Evolutionary conservation across 805 yeast genomes (phyloP).

Genomic region (Debaryomyces prosopidis): DNA sequence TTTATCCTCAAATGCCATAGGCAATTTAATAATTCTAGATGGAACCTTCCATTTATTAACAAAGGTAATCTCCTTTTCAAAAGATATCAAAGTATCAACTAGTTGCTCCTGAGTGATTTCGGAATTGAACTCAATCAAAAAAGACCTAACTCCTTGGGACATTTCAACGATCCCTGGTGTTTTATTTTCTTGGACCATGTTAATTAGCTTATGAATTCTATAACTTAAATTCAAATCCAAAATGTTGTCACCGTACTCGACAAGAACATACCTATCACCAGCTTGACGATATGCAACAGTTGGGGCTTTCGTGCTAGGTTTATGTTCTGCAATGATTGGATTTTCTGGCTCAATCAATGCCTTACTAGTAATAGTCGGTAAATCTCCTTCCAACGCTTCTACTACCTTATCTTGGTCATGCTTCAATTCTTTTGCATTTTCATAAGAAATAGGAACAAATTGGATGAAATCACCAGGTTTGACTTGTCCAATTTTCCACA

Average conservation of each 20-base stretch:
- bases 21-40: constrained; percentile 79
- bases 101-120: constrained; percentile 61
- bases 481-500: constrained; percentile 98
- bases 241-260: constrained; percentile 88
- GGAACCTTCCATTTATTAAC: constrained; percentile 83
- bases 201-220: constrained; percentile 80
- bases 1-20: constrained; percentile 95
- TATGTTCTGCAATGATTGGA: constrained; percentile 65
- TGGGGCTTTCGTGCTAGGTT: constrained; percentile 56
- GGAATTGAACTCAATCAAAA: constrained; percentile 81
- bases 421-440: constrained; percentile 66
- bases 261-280: constrained; percentile 89
- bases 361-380: constrained; percentile 31
- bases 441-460: constrained; percentile 76
- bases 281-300: constrained; percentile 89
- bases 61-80: constrained; percentile 72
- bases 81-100: constrained; percentile 63
- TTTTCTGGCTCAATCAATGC: constrained; percentile 46
- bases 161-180: constrained; percentile 87
- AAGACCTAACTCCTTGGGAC: constrained; percentile 97
- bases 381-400: constrained; percentile 43
- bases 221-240: constrained; percentile 85
- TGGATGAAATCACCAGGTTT: constrained; percentile 88
- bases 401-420: constrained; percentile 58
- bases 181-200: constrained; percentile 61